Evolutionary conservation across 2,329 filamentous ascomycete genomes (phyloP).

Genomic region (Exutisphaerella laricina): DNA sequence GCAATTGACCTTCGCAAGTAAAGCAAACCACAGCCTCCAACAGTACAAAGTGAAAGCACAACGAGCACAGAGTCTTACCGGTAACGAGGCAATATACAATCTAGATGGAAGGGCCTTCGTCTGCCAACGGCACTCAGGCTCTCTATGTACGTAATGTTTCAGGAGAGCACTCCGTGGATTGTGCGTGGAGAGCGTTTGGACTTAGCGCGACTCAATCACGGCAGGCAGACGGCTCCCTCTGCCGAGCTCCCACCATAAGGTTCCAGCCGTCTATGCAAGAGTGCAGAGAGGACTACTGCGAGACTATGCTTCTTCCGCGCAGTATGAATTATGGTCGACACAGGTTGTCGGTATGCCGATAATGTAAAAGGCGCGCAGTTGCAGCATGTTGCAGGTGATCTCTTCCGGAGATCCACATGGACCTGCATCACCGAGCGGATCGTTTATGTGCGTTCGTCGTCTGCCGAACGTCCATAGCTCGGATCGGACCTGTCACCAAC

Average conservation of each 20-base stretch:
- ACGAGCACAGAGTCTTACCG: conserved; percentile 17
- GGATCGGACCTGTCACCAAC: conserved; percentile 19
- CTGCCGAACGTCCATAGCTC: conserved; percentile 14
- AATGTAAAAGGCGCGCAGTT: neutral
- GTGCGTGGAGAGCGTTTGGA: conserved; percentile 20
- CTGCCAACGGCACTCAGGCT: conserved; percentile 10
- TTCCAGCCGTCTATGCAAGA: conserved; percentile 15
- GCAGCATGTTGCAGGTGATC: conserved; percentile 8
- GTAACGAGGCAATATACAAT: too few species aligned
- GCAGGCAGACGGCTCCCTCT: conserved; percentile 14
- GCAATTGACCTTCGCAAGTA: conserved; percentile 12
- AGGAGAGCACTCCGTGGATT: conserved; percentile 12
- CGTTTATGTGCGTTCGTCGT: conserved; percentile 14
- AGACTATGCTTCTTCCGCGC: conserved; percentile 16
- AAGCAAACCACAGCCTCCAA: conserved; percentile 18
- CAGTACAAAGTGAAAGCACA: conserved; percentile 16
- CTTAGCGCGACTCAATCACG: conserved; percentile 17
- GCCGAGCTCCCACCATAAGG: conserved; percentile 16
- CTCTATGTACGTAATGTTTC: conserved; percentile 20
- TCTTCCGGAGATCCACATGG: conserved; percentile 9
- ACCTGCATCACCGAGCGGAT: conserved; percentile 10
- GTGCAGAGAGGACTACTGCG: conserved; percentile 14
- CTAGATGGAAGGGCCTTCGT: too few species aligned
- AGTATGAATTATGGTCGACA: conserved; percentile 15
- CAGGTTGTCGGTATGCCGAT: conserved; percentile 9